Evolutionary conservation across 345 rosid genomes (phyloP), one percentile per base, ranked within the genome.

Genomic region (Melastoma malabathricum): DNA sequence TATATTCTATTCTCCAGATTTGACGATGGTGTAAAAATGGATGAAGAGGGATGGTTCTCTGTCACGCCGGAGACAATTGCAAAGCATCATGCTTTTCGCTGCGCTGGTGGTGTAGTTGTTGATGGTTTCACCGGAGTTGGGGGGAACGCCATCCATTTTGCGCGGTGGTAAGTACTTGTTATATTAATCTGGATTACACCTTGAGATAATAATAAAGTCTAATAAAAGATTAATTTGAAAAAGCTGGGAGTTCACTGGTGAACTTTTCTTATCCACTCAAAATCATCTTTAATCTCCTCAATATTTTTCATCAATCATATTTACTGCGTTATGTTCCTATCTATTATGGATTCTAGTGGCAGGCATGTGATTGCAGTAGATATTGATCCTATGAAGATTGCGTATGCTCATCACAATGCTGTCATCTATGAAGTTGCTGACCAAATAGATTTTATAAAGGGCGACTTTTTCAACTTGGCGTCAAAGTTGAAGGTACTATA

Each of bases 11-110:
- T 92, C 74, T 84, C 96, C 45, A 72, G 75, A 74, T 87, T 78
- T 64, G 89, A 87, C 45, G 75, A 74, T 44, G 98, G 96, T 54
- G 72, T 87, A 57, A 69, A 61, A 75, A 84, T 90, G 98, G 95
- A 90, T 10, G 86, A 84, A 69, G 98, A 90, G 75, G 96, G 96
- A 48, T 90, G 98, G 98, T 90, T 87, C 77, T 90, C 96, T 69
- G 98, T 87, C 54, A 92, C 95, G 39, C 95, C 98, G 27, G 96
- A 92, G 65, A 54, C 62, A 65, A 78, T 92, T 56, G 95, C 98
- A 18, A 68, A 71, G 73, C 95, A 86, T 68, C 98, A 87, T 31
- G 89, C 98, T 15, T 52, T 72, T 0, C 89, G 79, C 25, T 84
- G 95, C 70, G 71, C 59, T 1, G 55, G 52, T 64, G 81, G 79